Evolutionary conservation across 2,329 filamentous ascomycete genomes (phyloP), one percentile per base, ranked within the genome.

Genomic region (Venturia effusa): DNA sequence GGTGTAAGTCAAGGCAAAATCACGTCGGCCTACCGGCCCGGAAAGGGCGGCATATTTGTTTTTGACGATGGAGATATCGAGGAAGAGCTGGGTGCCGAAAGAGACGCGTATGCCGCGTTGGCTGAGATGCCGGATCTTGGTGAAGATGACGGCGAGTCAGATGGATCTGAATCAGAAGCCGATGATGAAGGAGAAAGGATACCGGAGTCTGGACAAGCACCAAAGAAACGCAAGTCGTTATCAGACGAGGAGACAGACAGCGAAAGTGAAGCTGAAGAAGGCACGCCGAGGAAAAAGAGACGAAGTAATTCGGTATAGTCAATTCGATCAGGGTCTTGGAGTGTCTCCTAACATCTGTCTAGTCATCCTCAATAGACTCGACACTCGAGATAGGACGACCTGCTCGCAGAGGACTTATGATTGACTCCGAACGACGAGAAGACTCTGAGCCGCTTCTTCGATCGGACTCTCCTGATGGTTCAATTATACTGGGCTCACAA

Each of bases 21-120:
- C 61, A 81, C 84, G 32, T 83, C 84, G 17, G 78, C 81, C 0
- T 97, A 95, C 73, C 87, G 84, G 67, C 85, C 89, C 5, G 89
- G 90, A 37, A 88, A 83, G 71, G 93, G 93, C 22, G 94, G 94
- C 0, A 89, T 99, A 51, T 84, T 99, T 66, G 92, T 97, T 1
- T 96, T 94, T 73, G 94, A 97, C 71, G 94, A 97, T 72, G 94
- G 93, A 1, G 94, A 99, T 73, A 92, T 99, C 61, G 89, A 93
- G 68, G 89, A 93, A 68, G 89, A 92, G 40, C 78, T 99, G 40
- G 76, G 75, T 15, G 78, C 78, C 0, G 92, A 97, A 75, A 83
- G 85, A 68, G 86, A 90, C 65, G 92, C 94, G 45, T 97, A 95
- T 71, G 84, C 89, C 67, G 88, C 88, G n/a, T 78, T 97, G 61